phyloP scores from a whole-genome alignment of 2,329 filamentous ascomycete species.

The Trichoderma guizhouense region DNA sequence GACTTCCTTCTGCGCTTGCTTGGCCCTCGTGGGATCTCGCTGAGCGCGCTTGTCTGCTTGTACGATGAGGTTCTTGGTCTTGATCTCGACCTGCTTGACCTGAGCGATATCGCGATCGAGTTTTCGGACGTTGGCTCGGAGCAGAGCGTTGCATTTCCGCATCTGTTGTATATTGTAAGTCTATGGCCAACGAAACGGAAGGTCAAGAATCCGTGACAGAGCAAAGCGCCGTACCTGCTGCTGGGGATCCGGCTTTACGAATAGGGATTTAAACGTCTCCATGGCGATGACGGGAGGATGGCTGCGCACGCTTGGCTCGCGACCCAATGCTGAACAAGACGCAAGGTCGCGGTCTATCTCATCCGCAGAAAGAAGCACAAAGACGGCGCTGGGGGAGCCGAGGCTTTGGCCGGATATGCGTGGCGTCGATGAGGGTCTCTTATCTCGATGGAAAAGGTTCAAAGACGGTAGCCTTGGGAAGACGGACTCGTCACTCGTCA shows the following conservation, averaged over 20 bases:
- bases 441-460: not conserved
- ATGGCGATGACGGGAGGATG: slow-evolving; percentile 46
- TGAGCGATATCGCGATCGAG: slow-evolving; percentile 87
- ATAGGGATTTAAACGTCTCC: slow-evolving; percentile 82
- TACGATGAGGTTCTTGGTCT: slow-evolving; percentile 81
- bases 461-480: not conserved
- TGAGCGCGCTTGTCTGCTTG: slow-evolving; percentile 78
- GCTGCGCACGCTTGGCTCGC: not conserved
- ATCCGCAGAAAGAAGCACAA: not conserved
- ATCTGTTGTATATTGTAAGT: slow-evolving; percentile 54
- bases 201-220: not conserved
- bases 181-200: not conserved
- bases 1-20: slow-evolving; percentile 77
- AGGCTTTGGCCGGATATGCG: not conserved
- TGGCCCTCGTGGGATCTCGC: slow-evolving; percentile 71
- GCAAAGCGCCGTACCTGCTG: slow-evolving; percentile 64
- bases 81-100: slow-evolving; percentile 74
- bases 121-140: slow-evolving; percentile 87
- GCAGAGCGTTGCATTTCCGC: slow-evolving; percentile 89
- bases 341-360: not conserved
- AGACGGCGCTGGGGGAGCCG: not conserved
- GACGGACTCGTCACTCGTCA: not conserved
- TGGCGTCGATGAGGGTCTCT: not conserved
- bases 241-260: slow-evolving; percentile 89
- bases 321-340: slow-evolving; percentile 1